A percentile compares a stretch with the other conserved stretches of the same genome.
These are phyloP conservation scores for Trichoderma aggressivum DNA, from an alignment of 2,329 filamentous ascomycete species.

Conservation along the genomic window DNA sequence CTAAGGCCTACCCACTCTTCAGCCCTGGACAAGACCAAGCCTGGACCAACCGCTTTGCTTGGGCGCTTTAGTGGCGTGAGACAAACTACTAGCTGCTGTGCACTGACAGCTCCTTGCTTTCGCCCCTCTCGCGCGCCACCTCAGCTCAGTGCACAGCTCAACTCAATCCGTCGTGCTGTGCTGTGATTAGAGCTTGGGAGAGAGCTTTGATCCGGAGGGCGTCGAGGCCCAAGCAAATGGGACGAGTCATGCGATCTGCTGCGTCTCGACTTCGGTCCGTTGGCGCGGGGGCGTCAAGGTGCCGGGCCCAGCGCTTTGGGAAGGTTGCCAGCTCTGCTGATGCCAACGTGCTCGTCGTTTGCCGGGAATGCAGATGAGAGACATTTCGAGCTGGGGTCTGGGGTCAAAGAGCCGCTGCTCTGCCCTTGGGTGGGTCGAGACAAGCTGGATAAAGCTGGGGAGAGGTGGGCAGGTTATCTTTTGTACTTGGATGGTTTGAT, in stretches of 20 bases:
- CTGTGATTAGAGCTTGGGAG: background rate
- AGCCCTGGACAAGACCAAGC: slow-evolving; percentile 9
- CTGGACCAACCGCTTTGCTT: slow-evolving; percentile 6
- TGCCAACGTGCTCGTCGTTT: background rate
- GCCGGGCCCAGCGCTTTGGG: background rate
- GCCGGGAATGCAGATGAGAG: background rate
- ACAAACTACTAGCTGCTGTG: slow-evolving; percentile 17
- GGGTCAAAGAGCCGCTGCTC: slow-evolving; percentile 9
- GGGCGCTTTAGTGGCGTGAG: slow-evolving; percentile 10
- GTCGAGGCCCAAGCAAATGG: background rate
- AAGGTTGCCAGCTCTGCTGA: background rate
- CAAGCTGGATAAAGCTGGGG: slow-evolving; percentile 1
- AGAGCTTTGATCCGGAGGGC: background rate
- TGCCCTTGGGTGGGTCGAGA: slow-evolving; percentile 1
- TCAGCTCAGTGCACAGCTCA: slow-evolving; percentile 6
- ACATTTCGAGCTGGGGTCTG: slow-evolving; percentile 8
- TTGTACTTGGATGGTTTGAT: slow-evolving; percentile 12
- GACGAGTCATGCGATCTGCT: slow-evolving; percentile 6
- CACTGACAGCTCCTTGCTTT: slow-evolving; percentile 17
- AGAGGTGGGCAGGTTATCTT: background rate
- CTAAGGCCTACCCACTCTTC: slow-evolving; percentile 9
- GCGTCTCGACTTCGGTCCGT: background rate
- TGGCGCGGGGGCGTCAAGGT: background rate
- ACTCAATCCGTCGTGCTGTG: background rate
- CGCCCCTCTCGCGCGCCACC: slow-evolving; percentile 10